These are phyloP conservation scores for Lentinula detonsa DNA, from an alignment of 768 basidiomycete genomes.

Conservation along the genomic window DNA sequence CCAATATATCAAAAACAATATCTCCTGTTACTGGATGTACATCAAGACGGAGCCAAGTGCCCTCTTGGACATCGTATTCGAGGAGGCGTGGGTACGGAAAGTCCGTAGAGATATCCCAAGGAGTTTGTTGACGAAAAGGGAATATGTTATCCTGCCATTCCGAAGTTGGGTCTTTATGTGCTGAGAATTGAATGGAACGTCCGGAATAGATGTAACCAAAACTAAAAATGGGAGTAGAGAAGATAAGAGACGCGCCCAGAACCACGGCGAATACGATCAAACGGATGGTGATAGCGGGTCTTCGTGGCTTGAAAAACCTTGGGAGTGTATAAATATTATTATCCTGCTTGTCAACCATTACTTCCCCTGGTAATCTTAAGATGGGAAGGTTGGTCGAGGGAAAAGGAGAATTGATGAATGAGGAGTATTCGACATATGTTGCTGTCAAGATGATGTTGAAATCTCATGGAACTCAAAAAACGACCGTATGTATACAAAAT, in stretches of 20 bases:
- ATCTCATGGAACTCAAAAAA: too few species aligned
- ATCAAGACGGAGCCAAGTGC: conserved; percentile 72
- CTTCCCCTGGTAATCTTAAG: background rate
- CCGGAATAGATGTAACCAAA: background rate
- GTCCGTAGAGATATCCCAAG: conserved; percentile 76
- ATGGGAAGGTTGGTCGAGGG: too few species aligned
- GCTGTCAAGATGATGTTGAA: too few species aligned
- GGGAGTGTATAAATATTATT: background rate
- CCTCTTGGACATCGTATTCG: conserved; percentile 64
- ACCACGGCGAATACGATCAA: background rate
- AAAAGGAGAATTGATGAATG: too few species aligned
- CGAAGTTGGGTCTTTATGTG: background rate
- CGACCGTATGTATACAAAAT: too few species aligned
- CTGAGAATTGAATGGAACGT: background rate
- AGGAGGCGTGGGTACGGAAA: conserved; percentile 62
- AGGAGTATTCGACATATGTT: too few species aligned
- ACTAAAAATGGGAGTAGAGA: background rate
- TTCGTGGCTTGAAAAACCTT: background rate
- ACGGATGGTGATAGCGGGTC: background rate
- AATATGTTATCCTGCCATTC: conserved; percentile 34
- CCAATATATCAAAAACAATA: conserved; percentile 70
- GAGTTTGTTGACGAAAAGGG: conserved; percentile 52
- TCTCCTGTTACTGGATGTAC: conserved; percentile 67
- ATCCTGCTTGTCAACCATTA: background rate
- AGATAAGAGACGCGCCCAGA: background rate